These are phyloP conservation scores for Colletotrichum ledebouriae DNA, from an alignment of 2,329 filamentous ascomycete species.

Conservation along the genomic window DNA sequence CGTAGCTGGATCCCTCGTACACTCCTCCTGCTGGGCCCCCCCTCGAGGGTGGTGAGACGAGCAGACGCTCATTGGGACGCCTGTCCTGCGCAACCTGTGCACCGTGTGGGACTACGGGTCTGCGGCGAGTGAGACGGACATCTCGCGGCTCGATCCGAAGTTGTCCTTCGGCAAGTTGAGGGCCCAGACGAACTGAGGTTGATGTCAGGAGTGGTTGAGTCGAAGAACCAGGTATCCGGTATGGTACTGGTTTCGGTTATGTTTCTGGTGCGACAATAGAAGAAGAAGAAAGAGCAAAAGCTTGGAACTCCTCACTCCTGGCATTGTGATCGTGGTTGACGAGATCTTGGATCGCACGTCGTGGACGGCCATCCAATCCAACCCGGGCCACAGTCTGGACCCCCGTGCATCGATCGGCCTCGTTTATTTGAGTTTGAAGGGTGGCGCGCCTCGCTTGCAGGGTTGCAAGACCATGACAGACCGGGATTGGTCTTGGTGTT, in stretches of 20 bases:
- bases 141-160: conserved; percentile 27
- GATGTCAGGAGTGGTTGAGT: not conserved
- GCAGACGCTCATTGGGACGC: conserved; percentile 48
- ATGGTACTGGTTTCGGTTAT: not conserved
- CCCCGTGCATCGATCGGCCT: conserved; percentile 14
- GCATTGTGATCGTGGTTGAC: conserved; percentile 3
- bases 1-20: too few relatives aligned
- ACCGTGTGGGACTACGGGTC: conserved; percentile 51
- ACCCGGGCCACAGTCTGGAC: not conserved
- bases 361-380: conserved; percentile 6
- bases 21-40: too few relatives aligned
- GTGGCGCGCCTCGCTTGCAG: conserved; percentile 6
- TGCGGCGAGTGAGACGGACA: conserved; percentile 22
- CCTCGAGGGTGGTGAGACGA: conserved; percentile 45
- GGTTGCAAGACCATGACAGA: not conserved
- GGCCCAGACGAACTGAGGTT: not conserved
- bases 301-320: conserved; percentile 5
- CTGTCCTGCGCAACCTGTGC: conserved; percentile 51
- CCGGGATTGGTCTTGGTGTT: not conserved
- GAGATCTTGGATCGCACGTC: conserved; percentile 32
- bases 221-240: not conserved
- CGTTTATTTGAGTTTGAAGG: conserved; percentile 13
- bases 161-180: conserved; percentile 48
- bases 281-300: not conserved
- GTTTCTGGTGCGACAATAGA: not conserved